Conservation (phyloP, 305 asterid genomes). For the Fraxinus dipetala region DNA sequence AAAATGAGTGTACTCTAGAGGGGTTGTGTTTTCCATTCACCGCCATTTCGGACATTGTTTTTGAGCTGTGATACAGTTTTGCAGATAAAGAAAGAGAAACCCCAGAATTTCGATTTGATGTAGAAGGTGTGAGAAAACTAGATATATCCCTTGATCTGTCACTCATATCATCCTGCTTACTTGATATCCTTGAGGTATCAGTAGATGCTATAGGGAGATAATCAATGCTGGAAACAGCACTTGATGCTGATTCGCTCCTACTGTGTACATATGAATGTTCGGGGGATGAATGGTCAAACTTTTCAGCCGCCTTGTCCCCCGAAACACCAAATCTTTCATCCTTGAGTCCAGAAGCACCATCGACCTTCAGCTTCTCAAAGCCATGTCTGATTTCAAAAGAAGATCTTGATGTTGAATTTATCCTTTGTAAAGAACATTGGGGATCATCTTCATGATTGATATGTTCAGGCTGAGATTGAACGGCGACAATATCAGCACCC, state of each 20-base stretch:
- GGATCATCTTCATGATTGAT: constrained; percentile 24
- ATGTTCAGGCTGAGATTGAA: constrained; percentile 25
- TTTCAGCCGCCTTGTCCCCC: constrained; percentile 36
- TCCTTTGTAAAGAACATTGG: constrained; percentile 28
- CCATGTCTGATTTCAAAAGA: constrained; percentile 29
- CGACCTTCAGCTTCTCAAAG: constrained; percentile 31
- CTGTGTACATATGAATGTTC: constrained; percentile 83
- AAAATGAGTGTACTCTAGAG: constrained; percentile 44
- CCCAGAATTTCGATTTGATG: constrained; percentile 24
- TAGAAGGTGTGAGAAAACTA: constrained; percentile 24
- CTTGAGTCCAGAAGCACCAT: constrained; percentile 16
- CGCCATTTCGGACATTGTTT: constrained; percentile 38
- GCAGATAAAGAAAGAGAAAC: constrained; percentile 36
- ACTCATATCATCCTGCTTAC: constrained; percentile 37
- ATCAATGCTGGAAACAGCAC: constrained; percentile 82
- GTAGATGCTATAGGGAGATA: constrained; percentile 45
- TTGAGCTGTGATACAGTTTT: constrained; percentile 46
- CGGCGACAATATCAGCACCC: constrained; percentile 17
- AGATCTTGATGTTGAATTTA: constrained; percentile 36
- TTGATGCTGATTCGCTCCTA: constrained; percentile 80
- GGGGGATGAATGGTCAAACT: constrained; percentile 48
- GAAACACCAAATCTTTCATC: constrained; percentile 35
- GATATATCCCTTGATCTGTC: constrained; percentile 42
- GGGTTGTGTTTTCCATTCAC: constrained; percentile 40
- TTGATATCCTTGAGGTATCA: constrained; percentile 45